Conservation (phyloP, 164 flowering plant species). For the Cinnamomum chago region DNA sequence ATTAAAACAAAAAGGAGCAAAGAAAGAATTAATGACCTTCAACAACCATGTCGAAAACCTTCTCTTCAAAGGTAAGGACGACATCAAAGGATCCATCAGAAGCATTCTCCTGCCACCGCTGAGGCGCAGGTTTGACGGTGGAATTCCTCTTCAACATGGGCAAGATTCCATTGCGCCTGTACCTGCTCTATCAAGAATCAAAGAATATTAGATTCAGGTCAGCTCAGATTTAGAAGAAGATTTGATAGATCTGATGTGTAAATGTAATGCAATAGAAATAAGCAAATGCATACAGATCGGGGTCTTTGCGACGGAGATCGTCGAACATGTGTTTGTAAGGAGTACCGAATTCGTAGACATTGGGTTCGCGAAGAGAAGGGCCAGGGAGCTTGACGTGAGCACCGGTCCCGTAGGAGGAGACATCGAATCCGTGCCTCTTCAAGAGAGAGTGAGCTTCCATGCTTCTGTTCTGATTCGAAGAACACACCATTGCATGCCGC, state of each 20-base stretch:
- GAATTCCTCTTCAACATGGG: conserved; percentile 91
- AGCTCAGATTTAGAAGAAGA: too few species aligned
- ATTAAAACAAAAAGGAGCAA: too few species aligned
- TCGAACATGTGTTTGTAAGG: conserved; percentile 97
- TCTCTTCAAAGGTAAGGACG: conserved; percentile 87
- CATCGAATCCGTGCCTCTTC: conserved; percentile 78
- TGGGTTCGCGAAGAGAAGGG: conserved; percentile 92
- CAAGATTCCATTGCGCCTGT: conserved; percentile 88
- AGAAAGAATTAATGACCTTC: conserved; percentile 48
- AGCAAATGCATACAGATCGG: conserved; percentile 67
- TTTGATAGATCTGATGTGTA: too few species aligned
- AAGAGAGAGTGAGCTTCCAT: conserved; percentile 93
- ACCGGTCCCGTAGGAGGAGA: conserved; percentile 89
- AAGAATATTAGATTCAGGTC: too few species aligned
- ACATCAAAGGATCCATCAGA: conserved; percentile 84
- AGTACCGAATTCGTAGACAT: conserved; percentile 94
- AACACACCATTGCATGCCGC: conserved; percentile 93
- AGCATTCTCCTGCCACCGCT: conserved; percentile 97
- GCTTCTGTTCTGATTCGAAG: conserved; percentile 95
- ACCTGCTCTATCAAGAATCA: conserved; percentile 27
- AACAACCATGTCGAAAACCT: conserved; percentile 88
- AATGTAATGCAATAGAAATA: background rate
- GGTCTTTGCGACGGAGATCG: conserved; percentile 86
- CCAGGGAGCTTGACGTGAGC: conserved; percentile 98
- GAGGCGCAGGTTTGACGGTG: conserved; percentile 78